Evolutionary conservation across 2,329 filamentous ascomycete species (phyloP), one percentile per base, ranked within the genome.

Genomic region (Hawksworthiomyces lignivorus): DNA sequence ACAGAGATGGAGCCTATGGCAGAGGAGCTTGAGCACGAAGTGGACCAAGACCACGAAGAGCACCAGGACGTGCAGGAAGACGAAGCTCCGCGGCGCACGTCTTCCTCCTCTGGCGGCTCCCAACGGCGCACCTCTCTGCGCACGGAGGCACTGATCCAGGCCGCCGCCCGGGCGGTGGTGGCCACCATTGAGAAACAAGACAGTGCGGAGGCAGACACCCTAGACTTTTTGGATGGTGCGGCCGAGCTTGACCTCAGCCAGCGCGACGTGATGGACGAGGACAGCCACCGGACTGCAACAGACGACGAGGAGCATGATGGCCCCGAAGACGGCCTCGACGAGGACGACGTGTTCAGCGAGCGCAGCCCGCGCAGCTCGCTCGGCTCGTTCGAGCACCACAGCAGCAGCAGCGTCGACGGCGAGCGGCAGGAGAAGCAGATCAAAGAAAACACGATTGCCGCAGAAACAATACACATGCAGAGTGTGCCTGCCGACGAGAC

Each of bases 311-410:
- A 58, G 7, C 65, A 72, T 35, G 68, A 62, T 53, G 71, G 68
- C 55, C n/a, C n/a, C n/a, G 75, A 70, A 1, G 71, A 70, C 40
- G 64, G 73, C 45, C 70, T 68, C 22, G 62, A 63, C 32, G 72
- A 75, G 18, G 72, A 76, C 50, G 73, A 77, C 38, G 69, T 79
- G 15, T 79, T 80, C 53, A 78, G 73, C 57, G 72, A 73, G 50
- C 67, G 64, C 59, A 80, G 68, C 56, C 69, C 68, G 2, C 69
- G 73, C 29, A 78, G 72, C 55, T 79, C 75, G 2, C 55, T 75
- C 42, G 72, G 72, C 2, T 78, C 74, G 1, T 62, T 72, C 44
- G 61, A 62, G 30, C 40, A 41, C 41, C 18, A 32, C 28, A 44
- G 45, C 41, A 46, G 39, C 39, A 43, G 37, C 41, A 39, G 43